These are phyloP conservation scores for Trichoderma hamatum DNA, from an alignment of 2,329 filamentous ascomycete species.

Conservation along the genomic window DNA sequence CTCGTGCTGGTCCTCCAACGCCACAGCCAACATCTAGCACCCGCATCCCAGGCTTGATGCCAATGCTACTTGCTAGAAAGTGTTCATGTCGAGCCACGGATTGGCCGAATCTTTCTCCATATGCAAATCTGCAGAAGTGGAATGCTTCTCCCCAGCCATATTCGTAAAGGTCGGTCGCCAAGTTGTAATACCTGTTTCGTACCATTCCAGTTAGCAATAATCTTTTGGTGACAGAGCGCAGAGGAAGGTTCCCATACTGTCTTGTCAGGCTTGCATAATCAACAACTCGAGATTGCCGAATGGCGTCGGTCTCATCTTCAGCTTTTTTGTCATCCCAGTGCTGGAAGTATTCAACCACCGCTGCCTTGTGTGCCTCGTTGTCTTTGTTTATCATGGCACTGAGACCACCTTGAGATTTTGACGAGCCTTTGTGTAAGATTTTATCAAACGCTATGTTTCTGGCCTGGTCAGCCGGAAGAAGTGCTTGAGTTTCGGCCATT, in stretches of 20 bases:
- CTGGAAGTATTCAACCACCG: conserved; percentile 92
- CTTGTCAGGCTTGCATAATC: conserved; percentile 22
- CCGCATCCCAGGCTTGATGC: conserved; percentile 81
- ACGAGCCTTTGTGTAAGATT: conserved; percentile 71
- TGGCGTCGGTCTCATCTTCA: conserved; percentile 70
- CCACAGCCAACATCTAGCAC: conserved; percentile 96
- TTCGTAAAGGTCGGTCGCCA: conserved; percentile 95
- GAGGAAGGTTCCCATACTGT: conserved; percentile 5
- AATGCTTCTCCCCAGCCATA: conserved; percentile 96
- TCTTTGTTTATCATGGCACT: conserved; percentile 82
- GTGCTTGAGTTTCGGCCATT: conserved; percentile 36
- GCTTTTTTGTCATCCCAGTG: conserved; percentile 88
- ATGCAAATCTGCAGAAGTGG: conserved; percentile 94
- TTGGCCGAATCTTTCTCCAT: conserved; percentile 84
- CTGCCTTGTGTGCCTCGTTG: conserved; percentile 69
- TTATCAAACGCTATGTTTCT: conserved; percentile 86
- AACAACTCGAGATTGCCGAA: conserved; percentile 51
- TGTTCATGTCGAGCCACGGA: conserved; percentile 97
- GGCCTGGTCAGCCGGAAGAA: conserved; percentile 76
- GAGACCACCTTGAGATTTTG: conserved; percentile 68
- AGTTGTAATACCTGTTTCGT: conserved; percentile 79
- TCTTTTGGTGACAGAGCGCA: not conserved
- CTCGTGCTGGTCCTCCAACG: conserved; percentile 90
- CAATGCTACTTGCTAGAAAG: conserved; percentile 89
- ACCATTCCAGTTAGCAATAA: conserved; percentile 29